These are phyloP conservation scores for Yarrowia deformans DNA, from an alignment of 805 yeast genomes.

Conservation along the genomic window DNA sequence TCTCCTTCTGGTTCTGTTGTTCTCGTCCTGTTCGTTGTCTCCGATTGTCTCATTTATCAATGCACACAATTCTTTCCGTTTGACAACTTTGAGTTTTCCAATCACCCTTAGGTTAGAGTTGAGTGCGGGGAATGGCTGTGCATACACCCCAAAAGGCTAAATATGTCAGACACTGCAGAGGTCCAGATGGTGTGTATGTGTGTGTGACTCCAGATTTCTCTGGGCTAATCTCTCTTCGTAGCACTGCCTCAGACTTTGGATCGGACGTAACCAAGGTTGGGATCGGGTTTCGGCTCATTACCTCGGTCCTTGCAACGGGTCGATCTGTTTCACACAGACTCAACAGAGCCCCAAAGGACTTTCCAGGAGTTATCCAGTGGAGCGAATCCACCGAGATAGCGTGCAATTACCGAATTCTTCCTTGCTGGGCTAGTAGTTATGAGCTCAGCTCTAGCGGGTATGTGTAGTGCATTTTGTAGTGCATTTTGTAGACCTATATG, in stretches of 20 bases:
- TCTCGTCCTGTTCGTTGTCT: not conserved
- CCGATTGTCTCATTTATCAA: too few relatives aligned
- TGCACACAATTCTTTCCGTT: not conserved
- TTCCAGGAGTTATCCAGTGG: too few relatives aligned
- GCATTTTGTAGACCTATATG: too few relatives aligned
- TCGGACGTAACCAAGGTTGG: not conserved
- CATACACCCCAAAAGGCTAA: conserved; percentile 18
- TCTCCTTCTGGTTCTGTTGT: too few relatives aligned
- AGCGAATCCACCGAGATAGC: too few relatives aligned
- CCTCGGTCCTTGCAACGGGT: too few relatives aligned
- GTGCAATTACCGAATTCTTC: too few relatives aligned
- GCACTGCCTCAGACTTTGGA: conserved; percentile 4
- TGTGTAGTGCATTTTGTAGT: too few relatives aligned
- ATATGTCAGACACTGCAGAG: too few relatives aligned
- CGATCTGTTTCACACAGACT: conserved; percentile 12
- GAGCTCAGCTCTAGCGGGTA: too few relatives aligned
- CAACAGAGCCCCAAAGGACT: too few relatives aligned
- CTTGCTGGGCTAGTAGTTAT: too few relatives aligned
- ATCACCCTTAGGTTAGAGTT: conserved; percentile 16
- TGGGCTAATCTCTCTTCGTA: conserved; percentile 16
- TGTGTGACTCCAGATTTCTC: not conserved
- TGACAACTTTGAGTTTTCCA: not conserved
- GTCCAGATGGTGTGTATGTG: conserved; percentile 17
- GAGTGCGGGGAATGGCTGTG: conserved; percentile 37
- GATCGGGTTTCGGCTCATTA: not conserved